phyloP scores from a whole-genome alignment of 306 rosid species.

The Begonia masoniana region DNA sequence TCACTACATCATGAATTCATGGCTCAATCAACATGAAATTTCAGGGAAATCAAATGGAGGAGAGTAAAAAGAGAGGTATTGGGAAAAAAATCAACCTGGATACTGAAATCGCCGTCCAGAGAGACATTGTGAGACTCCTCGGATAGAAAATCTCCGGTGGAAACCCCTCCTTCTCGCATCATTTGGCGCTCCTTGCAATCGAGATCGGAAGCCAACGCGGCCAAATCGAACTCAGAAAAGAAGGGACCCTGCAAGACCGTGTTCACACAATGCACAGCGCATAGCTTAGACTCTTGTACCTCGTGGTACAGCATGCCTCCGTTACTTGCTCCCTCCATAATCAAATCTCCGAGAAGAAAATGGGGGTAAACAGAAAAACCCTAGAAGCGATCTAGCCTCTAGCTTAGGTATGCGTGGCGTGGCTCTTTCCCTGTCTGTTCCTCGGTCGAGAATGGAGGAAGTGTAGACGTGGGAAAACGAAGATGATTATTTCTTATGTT shows the following conservation, averaged over 20 bases:
- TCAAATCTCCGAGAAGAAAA: neutral
- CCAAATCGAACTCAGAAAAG: slow-evolving; percentile 96
- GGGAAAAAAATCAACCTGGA: slow-evolving; percentile 45
- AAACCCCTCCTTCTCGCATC: slow-evolving; percentile 41
- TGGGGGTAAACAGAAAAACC: too few relatives aligned
- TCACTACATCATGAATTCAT: too few relatives aligned
- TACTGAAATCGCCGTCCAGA: slow-evolving; percentile 92
- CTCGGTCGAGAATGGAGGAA: too few relatives aligned
- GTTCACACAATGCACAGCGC: slow-evolving; percentile 95
- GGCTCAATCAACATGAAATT: too few relatives aligned
- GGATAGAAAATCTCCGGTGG: slow-evolving; percentile 63
- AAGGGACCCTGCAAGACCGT: slow-evolving; percentile 88
- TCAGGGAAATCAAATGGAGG: too few relatives aligned
- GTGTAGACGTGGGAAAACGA: too few relatives aligned
- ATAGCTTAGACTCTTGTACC: slow-evolving; percentile 96
- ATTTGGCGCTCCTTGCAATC: slow-evolving; percentile 80
- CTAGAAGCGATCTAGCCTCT: too few relatives aligned
- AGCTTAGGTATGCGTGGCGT: too few relatives aligned
- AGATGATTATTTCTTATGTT: too few relatives aligned
- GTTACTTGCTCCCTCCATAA: slow-evolving; percentile 88
- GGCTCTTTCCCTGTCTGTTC: too few relatives aligned
- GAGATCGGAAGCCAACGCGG: slow-evolving; percentile 93
- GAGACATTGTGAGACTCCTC: slow-evolving; percentile 91
- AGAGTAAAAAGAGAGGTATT: too few relatives aligned
- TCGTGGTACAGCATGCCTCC: slow-evolving; percentile 97